Conservation (phyloP, 2,329 filamentous ascomycete genomes). For the Hortaea sp. region DNA sequence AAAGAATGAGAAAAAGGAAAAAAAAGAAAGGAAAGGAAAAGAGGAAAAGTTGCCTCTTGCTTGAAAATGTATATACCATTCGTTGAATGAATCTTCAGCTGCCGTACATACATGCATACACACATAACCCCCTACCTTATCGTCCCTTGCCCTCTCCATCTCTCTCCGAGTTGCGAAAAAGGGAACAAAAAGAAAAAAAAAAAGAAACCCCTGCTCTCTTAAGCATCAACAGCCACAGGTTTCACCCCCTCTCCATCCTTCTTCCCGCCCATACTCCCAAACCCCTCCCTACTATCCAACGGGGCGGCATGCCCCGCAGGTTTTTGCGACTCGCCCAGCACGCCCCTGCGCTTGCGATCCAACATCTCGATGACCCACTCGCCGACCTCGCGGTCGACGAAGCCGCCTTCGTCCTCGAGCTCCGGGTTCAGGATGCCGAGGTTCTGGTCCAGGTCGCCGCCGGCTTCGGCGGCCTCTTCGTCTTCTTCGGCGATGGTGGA, state of each 20-base stretch:
- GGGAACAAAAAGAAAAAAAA: no score
- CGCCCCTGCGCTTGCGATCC: conserved; percentile 52
- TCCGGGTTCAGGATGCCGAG: conserved; percentile 31
- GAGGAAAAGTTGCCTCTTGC: no score
- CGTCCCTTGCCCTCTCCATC: no score
- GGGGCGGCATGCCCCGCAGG: conserved; percentile 84
- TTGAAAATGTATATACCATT: no score
- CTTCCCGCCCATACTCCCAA: not conserved
- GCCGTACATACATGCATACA: no score
- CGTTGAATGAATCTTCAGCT: no score
- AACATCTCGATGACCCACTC: conserved; percentile 71
- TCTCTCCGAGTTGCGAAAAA: no score
- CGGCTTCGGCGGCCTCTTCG: conserved; percentile 39
- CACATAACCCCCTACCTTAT: no score
- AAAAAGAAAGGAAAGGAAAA: no score
- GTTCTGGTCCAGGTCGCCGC: not conserved
- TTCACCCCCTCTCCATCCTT: conserved; percentile 1
- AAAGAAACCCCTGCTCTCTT: no score
- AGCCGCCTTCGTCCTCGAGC: conserved; percentile 19
- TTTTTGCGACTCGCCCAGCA: conserved; percentile 46
- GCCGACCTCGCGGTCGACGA: conserved; percentile 68
- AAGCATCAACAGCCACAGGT: not conserved
- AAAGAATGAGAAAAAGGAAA: no score
- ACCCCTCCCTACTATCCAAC: conserved; percentile 47
- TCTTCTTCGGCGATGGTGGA: conserved; percentile 62